phyloP scores from a whole-genome alignment of 306 rosid genomes.

The Prunus fruticosa region DNA sequence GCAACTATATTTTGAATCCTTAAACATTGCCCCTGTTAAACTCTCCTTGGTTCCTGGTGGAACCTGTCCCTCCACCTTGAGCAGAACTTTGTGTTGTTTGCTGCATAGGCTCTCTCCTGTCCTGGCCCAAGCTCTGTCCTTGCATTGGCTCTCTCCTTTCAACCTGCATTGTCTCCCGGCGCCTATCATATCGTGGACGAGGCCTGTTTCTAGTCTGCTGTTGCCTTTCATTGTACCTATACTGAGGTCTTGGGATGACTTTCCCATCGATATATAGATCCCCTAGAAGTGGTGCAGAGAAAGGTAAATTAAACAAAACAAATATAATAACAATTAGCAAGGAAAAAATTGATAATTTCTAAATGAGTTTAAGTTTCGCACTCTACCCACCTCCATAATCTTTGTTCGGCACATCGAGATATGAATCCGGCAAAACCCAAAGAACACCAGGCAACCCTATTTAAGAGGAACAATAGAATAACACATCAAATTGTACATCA shows the following conservation, averaged over 20 bases:
- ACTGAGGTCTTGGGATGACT: slow-evolving; percentile 87
- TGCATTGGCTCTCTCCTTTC: slow-evolving; percentile 51
- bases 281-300: slow-evolving; percentile 40
- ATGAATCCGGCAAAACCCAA: slow-evolving; percentile 97
- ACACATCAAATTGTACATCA: slow-evolving; percentile 5
- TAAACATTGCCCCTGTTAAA: slow-evolving; percentile 18
- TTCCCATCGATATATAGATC: slow-evolving; percentile 83
- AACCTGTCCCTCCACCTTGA: slow-evolving; percentile 21
- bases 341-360: neutral
- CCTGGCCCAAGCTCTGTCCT: slow-evolving; percentile 43
- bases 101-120: slow-evolving; percentile 41
- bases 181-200: slow-evolving; percentile 74
- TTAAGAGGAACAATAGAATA: slow-evolving; percentile 11
- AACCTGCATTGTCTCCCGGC: slow-evolving; percentile 64
- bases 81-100: slow-evolving; percentile 32
- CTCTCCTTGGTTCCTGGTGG: slow-evolving; percentile 8
- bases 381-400: slow-evolving; percentile 79
- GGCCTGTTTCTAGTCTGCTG: slow-evolving; percentile 54
- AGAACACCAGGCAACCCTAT: slow-evolving; percentile 72
- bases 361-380: neutral
- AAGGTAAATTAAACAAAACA: neutral
- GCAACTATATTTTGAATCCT: neutral
- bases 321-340: neutral
- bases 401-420: slow-evolving; percentile 83
- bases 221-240: slow-evolving; percentile 59